A percentile compares a stretch with the other conserved stretches of the same genome.
phyloP scores from a whole-genome alignment of 2,329 filamentous ascomycete genomes.

The Rutstroemia sp. region DNA sequence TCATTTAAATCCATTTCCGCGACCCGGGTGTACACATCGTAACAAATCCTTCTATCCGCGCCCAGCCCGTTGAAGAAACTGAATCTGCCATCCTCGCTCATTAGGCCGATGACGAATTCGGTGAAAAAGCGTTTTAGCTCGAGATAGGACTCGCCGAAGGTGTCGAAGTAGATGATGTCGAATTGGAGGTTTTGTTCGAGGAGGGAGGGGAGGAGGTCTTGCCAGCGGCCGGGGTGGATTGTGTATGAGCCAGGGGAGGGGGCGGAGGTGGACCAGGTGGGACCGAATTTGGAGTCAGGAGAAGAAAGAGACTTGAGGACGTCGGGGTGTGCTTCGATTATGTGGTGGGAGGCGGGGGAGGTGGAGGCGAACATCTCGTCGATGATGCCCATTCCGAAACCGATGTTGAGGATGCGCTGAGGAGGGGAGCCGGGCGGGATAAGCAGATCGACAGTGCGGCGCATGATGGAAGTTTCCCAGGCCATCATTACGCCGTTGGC shows the following conservation, averaged over 20 bases:
- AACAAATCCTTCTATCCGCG: constrained; percentile 85
- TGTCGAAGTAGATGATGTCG: constrained; percentile 94
- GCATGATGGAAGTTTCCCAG: constrained; percentile 87
- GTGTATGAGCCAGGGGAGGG: constrained; percentile 55
- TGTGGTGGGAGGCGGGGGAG: constrained; percentile 65
- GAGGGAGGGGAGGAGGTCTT: constrained; percentile 66
- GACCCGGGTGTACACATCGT: constrained; percentile 91
- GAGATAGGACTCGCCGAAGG: constrained; percentile 88
- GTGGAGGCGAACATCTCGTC: constrained; percentile 65
- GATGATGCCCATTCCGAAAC: constrained; percentile 87
- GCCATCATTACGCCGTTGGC: constrained; percentile 90
- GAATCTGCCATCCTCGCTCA: constrained; percentile 67
- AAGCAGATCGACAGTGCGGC: constrained; percentile 62
- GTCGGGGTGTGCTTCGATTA: constrained; percentile 76
- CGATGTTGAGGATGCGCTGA: constrained; percentile 72
- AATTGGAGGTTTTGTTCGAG: constrained; percentile 63
- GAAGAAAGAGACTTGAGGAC: constrained; percentile 58
- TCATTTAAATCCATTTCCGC: constrained; percentile 87
- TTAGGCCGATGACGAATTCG: constrained; percentile 73
- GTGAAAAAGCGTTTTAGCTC: constrained; percentile 82
- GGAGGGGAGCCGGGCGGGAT: constrained; percentile 43
- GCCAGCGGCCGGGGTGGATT: constrained; percentile 71
- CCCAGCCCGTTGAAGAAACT: constrained; percentile 89
- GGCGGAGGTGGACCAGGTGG: constrained; percentile 45
- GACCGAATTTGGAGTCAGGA: constrained; percentile 38